A percentile compares a stretch with the other conserved stretches of the same genome.
Evolutionary conservation across 768 basidiomycete genomes (phyloP).

Genomic region (Suillus lakei): DNA sequence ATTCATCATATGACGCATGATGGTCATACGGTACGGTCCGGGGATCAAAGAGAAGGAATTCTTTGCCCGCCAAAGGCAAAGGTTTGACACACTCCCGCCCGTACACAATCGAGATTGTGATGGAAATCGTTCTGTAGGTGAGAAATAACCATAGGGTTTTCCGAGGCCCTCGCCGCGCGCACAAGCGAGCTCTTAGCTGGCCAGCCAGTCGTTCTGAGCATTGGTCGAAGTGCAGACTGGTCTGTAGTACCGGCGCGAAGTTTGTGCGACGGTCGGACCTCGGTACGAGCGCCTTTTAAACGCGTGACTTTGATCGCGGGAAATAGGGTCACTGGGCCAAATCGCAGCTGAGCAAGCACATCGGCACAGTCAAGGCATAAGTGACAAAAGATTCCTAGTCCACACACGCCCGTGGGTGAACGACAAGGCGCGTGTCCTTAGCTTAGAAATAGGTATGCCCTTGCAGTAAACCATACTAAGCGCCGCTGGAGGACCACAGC

Average conservation of each 20-base stretch:
- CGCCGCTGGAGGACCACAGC: neutral
- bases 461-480: neutral
- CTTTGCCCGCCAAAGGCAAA: neutral
- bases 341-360: neutral
- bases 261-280: conserved; percentile 1
- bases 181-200: neutral
- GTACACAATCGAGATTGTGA: neutral
- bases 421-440: neutral
- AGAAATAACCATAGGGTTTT: neutral
- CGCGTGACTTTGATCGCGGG: conserved; percentile 1
- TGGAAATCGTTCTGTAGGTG: neutral
- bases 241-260: neutral
- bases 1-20: conserved; percentile 22
- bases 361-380: neutral
- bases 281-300: neutral
- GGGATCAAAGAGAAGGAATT: conserved; percentile 8
- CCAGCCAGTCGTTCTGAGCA: neutral
- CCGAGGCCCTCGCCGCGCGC: neutral
- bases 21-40: conserved; percentile 16
- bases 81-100: too few species aligned
- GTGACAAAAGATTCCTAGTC: neutral
- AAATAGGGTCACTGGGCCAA: neutral
- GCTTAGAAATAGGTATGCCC: neutral
- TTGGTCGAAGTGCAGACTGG: neutral
- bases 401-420: neutral